Percentiles rank a stretch among this genome's conserved stretches.
phyloP scores from a whole-genome alignment of 2,329 filamentous ascomycete genomes.

The Apiospora sp. region DNA sequence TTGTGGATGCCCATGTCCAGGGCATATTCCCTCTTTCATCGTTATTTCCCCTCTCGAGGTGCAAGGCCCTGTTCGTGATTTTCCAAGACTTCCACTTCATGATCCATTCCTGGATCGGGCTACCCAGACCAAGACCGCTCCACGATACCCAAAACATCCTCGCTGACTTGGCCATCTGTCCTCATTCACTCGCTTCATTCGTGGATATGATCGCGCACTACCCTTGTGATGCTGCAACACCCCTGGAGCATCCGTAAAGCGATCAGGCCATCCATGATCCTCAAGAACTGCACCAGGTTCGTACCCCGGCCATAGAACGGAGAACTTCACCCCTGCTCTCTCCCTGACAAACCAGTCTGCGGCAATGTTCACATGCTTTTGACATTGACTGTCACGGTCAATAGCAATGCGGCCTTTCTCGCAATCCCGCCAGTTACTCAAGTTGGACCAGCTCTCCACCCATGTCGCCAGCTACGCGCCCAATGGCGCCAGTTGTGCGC shows the following conservation, averaged over 20 bases:
- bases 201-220: neutral
- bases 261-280: neutral
- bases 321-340: neutral
- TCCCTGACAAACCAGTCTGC: neutral
- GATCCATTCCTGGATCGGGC: neutral
- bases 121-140: neutral
- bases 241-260: neutral
- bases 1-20: neutral
- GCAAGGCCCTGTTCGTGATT: neutral
- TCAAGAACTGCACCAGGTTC: neutral
- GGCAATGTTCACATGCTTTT: constrained; percentile 13
- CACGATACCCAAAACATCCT: neutral
- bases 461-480: neutral
- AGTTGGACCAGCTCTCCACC: neutral
- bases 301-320: neutral
- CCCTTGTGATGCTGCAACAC: neutral
- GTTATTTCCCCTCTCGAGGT: neutral
- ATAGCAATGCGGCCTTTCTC: neutral
- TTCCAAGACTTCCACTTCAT: neutral
- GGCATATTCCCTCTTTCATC: neutral
- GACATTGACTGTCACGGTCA: neutral
- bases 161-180: neutral
- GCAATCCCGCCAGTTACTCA: neutral
- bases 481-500: neutral
- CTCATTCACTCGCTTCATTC: neutral